These are phyloP conservation scores for Pythium aristosporum DNA, from an alignment of 352 stramenopile species.

Conservation along the genomic window DNA sequence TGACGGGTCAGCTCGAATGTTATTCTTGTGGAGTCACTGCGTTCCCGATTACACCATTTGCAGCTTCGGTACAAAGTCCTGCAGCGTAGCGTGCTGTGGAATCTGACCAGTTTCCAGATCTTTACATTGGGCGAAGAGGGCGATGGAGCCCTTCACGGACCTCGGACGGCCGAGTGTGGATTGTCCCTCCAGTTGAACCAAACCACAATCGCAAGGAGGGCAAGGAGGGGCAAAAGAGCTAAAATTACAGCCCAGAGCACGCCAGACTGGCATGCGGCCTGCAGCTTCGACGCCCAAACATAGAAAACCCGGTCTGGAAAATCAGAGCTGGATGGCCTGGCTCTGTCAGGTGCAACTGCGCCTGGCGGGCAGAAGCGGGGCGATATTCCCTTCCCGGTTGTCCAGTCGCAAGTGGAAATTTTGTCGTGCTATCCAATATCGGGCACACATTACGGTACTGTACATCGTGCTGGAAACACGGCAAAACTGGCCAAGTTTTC, in stretches of 20 bases:
- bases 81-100: too few relatives aligned
- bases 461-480: too few relatives aligned
- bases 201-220: conserved; percentile 14
- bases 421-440: too few relatives aligned
- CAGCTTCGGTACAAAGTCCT: too few relatives aligned
- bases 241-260: conserved; percentile 18
- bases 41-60: not conserved
- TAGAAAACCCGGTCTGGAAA: conserved; percentile 15
- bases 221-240: conserved; percentile 2
- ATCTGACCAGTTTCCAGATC: not conserved
- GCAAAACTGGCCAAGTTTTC: too few relatives aligned
- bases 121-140: not conserved
- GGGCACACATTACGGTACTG: too few relatives aligned
- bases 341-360: conserved; percentile 19
- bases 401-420: conserved; percentile 4
- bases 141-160: too few relatives aligned
- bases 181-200: not conserved
- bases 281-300: conserved; percentile 2
- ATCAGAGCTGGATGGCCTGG: conserved; percentile 18
- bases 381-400: conserved; percentile 13
- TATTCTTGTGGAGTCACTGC: not conserved
- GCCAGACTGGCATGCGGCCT: not conserved
- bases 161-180: too few relatives aligned
- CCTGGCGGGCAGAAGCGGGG: conserved; percentile 6
- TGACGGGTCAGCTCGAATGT: conserved; percentile 2